These are phyloP conservation scores for Phialocephala sp. DNA, from an alignment of 2,329 filamentous ascomycete species.

Conservation along the genomic window DNA sequence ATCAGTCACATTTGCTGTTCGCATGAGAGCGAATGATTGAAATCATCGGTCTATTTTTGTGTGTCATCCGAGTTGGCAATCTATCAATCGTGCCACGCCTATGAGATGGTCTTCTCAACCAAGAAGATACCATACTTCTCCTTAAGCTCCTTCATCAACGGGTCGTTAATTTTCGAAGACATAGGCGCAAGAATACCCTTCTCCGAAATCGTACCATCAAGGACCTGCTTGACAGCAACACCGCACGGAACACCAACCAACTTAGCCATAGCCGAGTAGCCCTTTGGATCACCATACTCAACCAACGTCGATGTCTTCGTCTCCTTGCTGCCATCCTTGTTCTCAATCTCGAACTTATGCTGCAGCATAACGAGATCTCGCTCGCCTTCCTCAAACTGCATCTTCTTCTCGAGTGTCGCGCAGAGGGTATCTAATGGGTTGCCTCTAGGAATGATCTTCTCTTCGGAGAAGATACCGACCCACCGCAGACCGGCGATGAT, in stretches of 20 bases:
- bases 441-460: slow-evolving; percentile 71
- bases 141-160: slow-evolving; percentile 78
- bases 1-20: neutral
- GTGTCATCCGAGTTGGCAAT: neutral
- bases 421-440: slow-evolving; percentile 93
- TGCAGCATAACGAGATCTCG: slow-evolving; percentile 83
- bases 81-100: neutral
- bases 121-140: slow-evolving; percentile 77
- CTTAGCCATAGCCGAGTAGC: slow-evolving; percentile 85
- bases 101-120: slow-evolving; percentile 68
- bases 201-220: slow-evolving; percentile 74
- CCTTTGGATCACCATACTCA: slow-evolving; percentile 80
- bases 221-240: slow-evolving; percentile 78
- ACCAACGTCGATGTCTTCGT: slow-evolving; percentile 80
- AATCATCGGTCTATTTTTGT: slow-evolving; percentile 3
- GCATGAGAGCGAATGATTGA: neutral
- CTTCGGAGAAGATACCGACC: slow-evolving; percentile 72
- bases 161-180: slow-evolving; percentile 71
- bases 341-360: slow-evolving; percentile 84
- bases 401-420: slow-evolving; percentile 87
- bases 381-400: slow-evolving; percentile 83
- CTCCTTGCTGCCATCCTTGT: slow-evolving; percentile 78
- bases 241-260: slow-evolving; percentile 78
- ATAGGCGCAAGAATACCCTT: slow-evolving; percentile 81
- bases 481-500: slow-evolving; percentile 76